Percentiles rank a stretch among this genome's conserved stretches.
Conservation (phyloP, 148 eudicot genomes). For the Rhododendron mucronatum region DNA sequence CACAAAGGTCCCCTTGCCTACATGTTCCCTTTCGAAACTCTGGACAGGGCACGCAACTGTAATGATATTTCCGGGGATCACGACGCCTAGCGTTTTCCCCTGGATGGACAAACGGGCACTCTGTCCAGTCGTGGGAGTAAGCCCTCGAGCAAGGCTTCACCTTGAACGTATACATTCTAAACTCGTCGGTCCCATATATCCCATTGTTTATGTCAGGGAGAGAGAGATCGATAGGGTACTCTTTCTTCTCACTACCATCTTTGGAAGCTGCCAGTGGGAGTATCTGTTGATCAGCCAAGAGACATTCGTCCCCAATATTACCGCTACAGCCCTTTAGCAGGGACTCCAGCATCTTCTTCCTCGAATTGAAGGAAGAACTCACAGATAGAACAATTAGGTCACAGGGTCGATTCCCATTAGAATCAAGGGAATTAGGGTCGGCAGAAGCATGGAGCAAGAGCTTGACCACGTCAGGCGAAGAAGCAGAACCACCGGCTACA, state of each 20-base stretch:
- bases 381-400: constrained; percentile 46
- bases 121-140: constrained; percentile 98
- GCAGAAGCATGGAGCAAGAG: constrained; percentile 59
- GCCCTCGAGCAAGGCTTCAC: constrained; percentile 97
- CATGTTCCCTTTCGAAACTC: constrained; percentile 83
- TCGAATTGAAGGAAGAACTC: constrained; percentile 31
- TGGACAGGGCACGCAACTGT: constrained; percentile 93
- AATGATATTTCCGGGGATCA: constrained; percentile 78
- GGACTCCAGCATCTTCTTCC: constrained; percentile 48
- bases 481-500: constrained; percentile 51
- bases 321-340: constrained; percentile 35
- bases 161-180: constrained; percentile 87
- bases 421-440: constrained; percentile 46
- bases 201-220: constrained; percentile 90
- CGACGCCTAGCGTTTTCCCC: constrained; percentile 97
- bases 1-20: constrained; percentile 74
- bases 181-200: constrained; percentile 82
- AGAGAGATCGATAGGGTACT: constrained; percentile 77
- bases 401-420: constrained; percentile 53
- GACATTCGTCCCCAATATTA: constrained; percentile 25
- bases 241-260: constrained; percentile 64
- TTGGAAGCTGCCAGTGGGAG: constrained; percentile 23
- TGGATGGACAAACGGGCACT: constrained; percentile 95
- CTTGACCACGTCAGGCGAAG: constrained; percentile 52
- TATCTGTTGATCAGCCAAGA: constrained; percentile 22